phyloP scores from a whole-genome alignment of 2,329 filamentous ascomycete species.

The Exophiala lecanii-corni region DNA sequence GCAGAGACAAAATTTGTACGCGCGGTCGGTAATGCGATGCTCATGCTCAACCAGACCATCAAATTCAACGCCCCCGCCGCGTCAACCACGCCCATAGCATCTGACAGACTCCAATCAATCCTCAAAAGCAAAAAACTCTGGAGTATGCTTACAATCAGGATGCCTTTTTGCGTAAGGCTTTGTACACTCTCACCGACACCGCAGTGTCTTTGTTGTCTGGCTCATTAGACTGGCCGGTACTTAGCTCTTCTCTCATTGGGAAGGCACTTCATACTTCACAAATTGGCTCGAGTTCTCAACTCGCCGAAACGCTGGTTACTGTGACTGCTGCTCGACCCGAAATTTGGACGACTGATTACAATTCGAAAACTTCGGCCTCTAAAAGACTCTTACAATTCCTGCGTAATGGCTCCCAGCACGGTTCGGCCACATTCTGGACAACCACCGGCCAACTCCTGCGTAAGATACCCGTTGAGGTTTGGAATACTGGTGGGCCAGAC shows the following conservation, averaged over 20 bases:
- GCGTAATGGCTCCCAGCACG: slow-evolving; percentile 78
- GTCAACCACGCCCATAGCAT: slow-evolving; percentile 1
- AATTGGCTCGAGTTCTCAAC: slow-evolving; percentile 66
- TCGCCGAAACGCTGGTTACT: slow-evolving; percentile 60
- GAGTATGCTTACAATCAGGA: slow-evolving; percentile 55
- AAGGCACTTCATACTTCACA: slow-evolving; percentile 72
- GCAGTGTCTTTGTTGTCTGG: slow-evolving; percentile 46
- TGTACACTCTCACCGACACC: slow-evolving; percentile 53
- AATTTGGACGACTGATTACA: slow-evolving; percentile 67
- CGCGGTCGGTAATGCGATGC: slow-evolving; percentile 60
- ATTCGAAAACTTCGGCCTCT: slow-evolving; percentile 51
- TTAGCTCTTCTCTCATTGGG: slow-evolving; percentile 66
- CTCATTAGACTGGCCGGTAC: slow-evolving; percentile 57
- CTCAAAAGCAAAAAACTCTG: slow-evolving; percentile 60
- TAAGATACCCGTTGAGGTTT: slow-evolving; percentile 49
- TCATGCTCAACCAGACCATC: slow-evolving; percentile 53
- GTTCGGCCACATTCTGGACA: slow-evolving; percentile 67
- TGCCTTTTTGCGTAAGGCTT: slow-evolving; percentile 52
- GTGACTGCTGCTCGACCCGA: slow-evolving; percentile 63
- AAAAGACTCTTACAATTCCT: slow-evolving; percentile 67
- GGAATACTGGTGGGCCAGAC: slow-evolving; percentile 44
- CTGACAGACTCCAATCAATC: slow-evolving; percentile 37
- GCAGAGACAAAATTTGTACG: slow-evolving; percentile 79
- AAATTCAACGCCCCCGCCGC: slow-evolving; percentile 10
- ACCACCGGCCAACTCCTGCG: slow-evolving; percentile 59